Evolutionary conservation across 192 early-diverging fungal species (phyloP).

Genomic region (Coemansia sp.): DNA sequence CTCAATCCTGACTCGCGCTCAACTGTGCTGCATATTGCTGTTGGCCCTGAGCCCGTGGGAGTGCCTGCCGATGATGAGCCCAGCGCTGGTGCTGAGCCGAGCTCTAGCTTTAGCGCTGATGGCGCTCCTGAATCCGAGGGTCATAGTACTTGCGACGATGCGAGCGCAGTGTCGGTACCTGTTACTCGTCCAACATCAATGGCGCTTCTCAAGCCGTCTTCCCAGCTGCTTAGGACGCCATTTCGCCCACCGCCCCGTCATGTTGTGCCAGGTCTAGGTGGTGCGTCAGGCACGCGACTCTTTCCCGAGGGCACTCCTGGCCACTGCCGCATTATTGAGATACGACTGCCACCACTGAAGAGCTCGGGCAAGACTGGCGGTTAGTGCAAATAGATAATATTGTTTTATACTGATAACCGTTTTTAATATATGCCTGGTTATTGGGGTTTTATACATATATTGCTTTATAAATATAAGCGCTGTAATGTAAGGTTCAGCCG

Average conservation of each 20-base stretch:
- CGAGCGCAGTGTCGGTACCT: not conserved
- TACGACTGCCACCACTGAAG: conserved; percentile 43
- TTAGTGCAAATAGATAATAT: not conserved
- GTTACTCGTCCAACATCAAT: conserved; percentile 14
- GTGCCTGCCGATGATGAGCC: conserved; percentile 12
- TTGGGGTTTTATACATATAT: too few species aligned
- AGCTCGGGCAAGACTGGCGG: conserved; percentile 6
- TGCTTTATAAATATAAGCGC: too few species aligned
- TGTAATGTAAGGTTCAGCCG: too few species aligned
- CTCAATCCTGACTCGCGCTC: conserved; percentile 48
- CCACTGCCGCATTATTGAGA: conserved; percentile 42
- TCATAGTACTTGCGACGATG: not conserved
- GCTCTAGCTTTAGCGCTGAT: conserved; percentile 1
- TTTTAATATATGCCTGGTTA: too few species aligned
- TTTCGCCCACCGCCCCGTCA: not conserved
- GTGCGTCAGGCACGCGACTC: conserved; percentile 21
- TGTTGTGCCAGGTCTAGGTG: conserved; percentile 37
- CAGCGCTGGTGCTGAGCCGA: not conserved
- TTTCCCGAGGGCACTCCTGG: conserved; percentile 37
- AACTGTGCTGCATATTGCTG: conserved; percentile 33
- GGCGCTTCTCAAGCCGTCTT: conserved; percentile 16
- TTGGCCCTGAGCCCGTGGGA: conserved; percentile 32
- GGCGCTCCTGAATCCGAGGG: not conserved
- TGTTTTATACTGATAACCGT: not conserved
- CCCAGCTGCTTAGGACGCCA: not conserved